Percentiles rank a stretch among this genome's conserved stretches.
These are phyloP conservation scores for Corynespora cassiicola DNA, from an alignment of 2,329 filamentous ascomycete genomes.

Conservation along the genomic window DNA sequence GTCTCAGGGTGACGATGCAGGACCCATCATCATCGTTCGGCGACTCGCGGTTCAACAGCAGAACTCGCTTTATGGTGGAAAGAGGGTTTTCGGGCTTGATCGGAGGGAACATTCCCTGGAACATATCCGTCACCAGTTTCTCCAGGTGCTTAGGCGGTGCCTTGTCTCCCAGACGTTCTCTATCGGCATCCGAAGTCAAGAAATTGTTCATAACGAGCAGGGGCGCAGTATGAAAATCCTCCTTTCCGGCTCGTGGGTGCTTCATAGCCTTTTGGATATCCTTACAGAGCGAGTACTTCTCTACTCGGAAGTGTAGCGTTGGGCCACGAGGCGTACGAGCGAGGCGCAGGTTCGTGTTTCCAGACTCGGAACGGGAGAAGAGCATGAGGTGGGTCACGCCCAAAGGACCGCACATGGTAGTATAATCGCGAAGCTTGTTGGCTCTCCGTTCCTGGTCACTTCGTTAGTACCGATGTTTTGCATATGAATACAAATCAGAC, in stretches of 20 bases:
- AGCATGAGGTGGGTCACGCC: slow-evolving; percentile 92
- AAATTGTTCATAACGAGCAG: slow-evolving; percentile 99
- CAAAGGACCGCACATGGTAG: slow-evolving; percentile 92
- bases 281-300: slow-evolving; percentile 92
- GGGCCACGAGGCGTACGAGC: slow-evolving; percentile 88
- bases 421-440: slow-evolving; percentile 90
- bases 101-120: slow-evolving; percentile 93
- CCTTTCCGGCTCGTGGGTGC: slow-evolving; percentile 77
- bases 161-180: slow-evolving; percentile 49
- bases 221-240: slow-evolving; percentile 85
- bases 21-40: slow-evolving; percentile 50
- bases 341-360: slow-evolving; percentile 91
- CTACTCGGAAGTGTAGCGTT: slow-evolving; percentile 91
- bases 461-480: neutral
- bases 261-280: slow-evolving; percentile 86
- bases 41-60: slow-evolving; percentile 85
- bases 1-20: slow-evolving; percentile 85
- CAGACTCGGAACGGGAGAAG: slow-evolving; percentile 86
- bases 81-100: slow-evolving; percentile 91
- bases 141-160: slow-evolving; percentile 94
- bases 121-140: slow-evolving; percentile 88
- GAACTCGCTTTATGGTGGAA: slow-evolving; percentile 87
- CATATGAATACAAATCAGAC: slow-evolving; percentile 5
- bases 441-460: slow-evolving; percentile 73
- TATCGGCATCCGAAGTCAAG: slow-evolving; percentile 62